phyloP scores from a whole-genome alignment of 768 basidiomycete species.

The Lentinula guzmanii region DNA sequence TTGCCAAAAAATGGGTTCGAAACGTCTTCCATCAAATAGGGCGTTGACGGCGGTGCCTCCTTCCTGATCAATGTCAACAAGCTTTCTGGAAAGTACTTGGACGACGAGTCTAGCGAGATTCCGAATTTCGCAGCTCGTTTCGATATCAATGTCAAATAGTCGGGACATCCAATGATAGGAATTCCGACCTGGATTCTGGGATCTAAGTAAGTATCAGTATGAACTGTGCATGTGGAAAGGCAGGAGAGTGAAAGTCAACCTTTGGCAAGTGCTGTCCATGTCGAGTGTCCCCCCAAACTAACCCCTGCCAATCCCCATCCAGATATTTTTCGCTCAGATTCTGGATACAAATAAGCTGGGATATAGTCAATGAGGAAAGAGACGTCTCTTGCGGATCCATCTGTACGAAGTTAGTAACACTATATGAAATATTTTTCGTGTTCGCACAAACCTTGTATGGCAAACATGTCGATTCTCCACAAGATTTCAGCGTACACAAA shows the following conservation, averaged over 20 bases:
- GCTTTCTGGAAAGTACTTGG: constrained; percentile 43
- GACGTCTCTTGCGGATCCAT: constrained; percentile 69
- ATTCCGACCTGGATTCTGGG: constrained; percentile 38
- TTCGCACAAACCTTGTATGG: constrained; percentile 32
- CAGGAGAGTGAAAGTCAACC: constrained; percentile 19
- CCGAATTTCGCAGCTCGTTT: constrained; percentile 44
- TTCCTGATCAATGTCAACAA: constrained; percentile 40
- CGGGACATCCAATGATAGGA: constrained; percentile 66
- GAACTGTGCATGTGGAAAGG: neutral
- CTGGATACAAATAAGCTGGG: constrained; percentile 66
- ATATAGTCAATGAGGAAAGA: constrained; percentile 80
- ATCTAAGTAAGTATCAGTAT: constrained; percentile 23
- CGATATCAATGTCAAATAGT: constrained; percentile 52
- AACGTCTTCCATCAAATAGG: constrained; percentile 29
- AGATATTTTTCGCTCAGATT: constrained; percentile 49
- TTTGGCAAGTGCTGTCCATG: constrained; percentile 63
- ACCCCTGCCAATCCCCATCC: constrained; percentile 72
- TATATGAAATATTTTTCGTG: neutral
- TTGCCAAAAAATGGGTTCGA: constrained; percentile 64
- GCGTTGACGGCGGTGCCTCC: constrained; percentile 38
- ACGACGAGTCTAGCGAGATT: constrained; percentile 19
- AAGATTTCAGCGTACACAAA: neutral
- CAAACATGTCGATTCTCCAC: constrained; percentile 40
- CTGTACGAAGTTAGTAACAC: constrained; percentile 15
- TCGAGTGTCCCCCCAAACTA: constrained; percentile 80